Evolutionary conservation across 139 green algal species (phyloP).

Genomic region (Eudorina sp.): DNA sequence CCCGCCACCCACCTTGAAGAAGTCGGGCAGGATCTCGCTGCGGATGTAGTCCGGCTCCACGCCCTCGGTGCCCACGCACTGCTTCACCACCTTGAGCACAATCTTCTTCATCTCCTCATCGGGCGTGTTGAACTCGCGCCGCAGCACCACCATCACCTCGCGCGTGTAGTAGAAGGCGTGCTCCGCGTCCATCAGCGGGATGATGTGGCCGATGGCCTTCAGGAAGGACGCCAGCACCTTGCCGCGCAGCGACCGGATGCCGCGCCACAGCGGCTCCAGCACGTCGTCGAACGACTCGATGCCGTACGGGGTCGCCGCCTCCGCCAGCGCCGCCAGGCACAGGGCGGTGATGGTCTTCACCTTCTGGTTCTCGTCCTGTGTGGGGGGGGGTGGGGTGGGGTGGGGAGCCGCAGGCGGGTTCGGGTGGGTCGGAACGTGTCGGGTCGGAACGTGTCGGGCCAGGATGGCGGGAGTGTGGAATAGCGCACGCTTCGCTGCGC

Average conservation of each 20-base stretch:
- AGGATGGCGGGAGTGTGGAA: no score
- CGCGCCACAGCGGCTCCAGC: constrained; percentile 98
- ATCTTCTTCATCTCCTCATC: constrained; percentile 99
- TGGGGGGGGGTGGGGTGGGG: no score
- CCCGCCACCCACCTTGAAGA: constrained; percentile 81
- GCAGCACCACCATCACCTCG: constrained; percentile 97
- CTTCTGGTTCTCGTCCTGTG: constrained; percentile 65
- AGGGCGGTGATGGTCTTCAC: constrained; percentile 98
- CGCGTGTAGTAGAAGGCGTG: constrained; percentile 99
- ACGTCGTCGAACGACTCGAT: constrained; percentile 99
- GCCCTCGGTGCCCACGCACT: constrained; percentile 97
- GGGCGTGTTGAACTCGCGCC: constrained; percentile 97
- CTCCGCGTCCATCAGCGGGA: constrained; percentile 98
- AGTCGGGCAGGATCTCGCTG: constrained; percentile 94
- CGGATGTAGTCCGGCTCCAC: constrained; percentile 96
- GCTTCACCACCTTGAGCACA: constrained; percentile 98
- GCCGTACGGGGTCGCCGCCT: constrained; percentile 95
- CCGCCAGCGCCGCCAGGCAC: constrained; percentile 94
- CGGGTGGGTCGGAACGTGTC: no score
- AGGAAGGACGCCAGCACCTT: constrained; percentile 95
- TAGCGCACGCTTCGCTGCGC: no score
- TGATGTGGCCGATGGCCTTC: constrained; percentile 97
- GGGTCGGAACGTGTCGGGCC: no score
- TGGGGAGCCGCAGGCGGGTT: no score
- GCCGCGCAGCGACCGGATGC: constrained; percentile 92